phyloP scores from a whole-genome alignment of 768 basidiomycete genomes.

The Lactarius indigo region DNA sequence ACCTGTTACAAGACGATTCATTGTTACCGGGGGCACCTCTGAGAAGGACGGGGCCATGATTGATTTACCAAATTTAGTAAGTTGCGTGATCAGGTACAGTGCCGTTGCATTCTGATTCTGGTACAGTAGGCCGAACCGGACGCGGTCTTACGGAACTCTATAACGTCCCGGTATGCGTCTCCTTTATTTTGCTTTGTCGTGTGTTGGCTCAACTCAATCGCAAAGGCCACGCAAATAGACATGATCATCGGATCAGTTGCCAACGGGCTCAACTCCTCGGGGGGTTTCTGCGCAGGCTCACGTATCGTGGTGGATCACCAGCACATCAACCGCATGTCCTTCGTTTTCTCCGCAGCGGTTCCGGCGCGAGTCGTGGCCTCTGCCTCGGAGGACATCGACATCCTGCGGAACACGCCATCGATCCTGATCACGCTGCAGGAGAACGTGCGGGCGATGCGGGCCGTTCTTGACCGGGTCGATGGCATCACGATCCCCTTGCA shows the following conservation, averaged over 20 bases:
- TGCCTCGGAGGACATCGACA: conserved; percentile 78
- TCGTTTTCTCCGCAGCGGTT: conserved; percentile 95
- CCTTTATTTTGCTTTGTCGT: too few relatives aligned
- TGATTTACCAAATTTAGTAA: conserved; percentile 86
- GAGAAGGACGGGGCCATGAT: conserved; percentile 92
- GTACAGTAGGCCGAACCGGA: conserved; percentile 87
- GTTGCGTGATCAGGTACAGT: conserved; percentile 32
- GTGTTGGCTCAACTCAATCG: too few relatives aligned
- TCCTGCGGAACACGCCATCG: too few relatives aligned
- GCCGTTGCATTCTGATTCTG: conserved; percentile 31
- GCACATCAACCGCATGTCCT: conserved; percentile 95
- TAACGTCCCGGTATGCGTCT: too few relatives aligned
- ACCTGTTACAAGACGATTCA: conserved; percentile 87
- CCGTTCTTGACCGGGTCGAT: too few relatives aligned
- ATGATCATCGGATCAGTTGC: too few relatives aligned
- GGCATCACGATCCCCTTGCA: too few relatives aligned
- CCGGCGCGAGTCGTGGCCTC: conserved; percentile 86
- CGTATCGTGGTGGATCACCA: conserved; percentile 88
- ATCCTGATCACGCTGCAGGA: too few relatives aligned
- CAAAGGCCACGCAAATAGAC: too few relatives aligned
- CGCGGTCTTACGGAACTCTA: too few relatives aligned
- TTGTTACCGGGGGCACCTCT: conserved; percentile 95
- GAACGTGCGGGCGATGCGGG: conserved; percentile 44
- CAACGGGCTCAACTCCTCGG: too few relatives aligned
- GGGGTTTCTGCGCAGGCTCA: too few relatives aligned